Conservation (phyloP, 192 early-diverging fungal genomes). For the Lobulomyces angularis region DNA sequence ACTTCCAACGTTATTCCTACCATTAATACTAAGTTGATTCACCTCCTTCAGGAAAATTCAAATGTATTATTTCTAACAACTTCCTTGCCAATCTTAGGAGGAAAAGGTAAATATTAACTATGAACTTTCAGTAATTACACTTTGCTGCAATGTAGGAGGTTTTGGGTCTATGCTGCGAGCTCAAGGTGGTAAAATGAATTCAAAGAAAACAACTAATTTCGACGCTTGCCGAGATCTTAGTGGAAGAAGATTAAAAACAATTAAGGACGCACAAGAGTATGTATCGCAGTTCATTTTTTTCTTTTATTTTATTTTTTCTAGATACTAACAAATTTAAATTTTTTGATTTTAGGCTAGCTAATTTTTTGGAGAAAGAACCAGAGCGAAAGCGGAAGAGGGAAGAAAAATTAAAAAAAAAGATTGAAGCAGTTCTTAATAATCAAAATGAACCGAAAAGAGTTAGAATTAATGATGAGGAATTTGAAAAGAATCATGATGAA, state of each 20-base stretch:
- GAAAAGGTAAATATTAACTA: no score
- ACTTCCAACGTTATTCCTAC: no score
- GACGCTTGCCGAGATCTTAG: slow-evolving; percentile 89
- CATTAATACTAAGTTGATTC: no score
- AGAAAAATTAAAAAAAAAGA: slow-evolving; percentile 57
- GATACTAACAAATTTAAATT: slow-evolving; percentile 5
- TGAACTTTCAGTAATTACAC: no score
- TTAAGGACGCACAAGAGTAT: slow-evolving; percentile 81
- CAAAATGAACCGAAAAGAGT: slow-evolving; percentile 49
- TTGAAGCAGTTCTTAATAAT: slow-evolving; percentile 62
- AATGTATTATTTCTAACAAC: no score
- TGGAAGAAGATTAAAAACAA: slow-evolving; percentile 73
- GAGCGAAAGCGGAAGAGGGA: slow-evolving; percentile 50
- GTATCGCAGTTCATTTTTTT: slow-evolving; percentile 8
- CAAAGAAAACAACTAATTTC: slow-evolving; percentile 79
- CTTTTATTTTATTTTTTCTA: slow-evolving; percentile 1
- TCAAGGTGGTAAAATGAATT: slow-evolving; percentile 78
- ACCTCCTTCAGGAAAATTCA: no score
- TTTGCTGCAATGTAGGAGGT: no score
- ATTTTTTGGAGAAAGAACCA: slow-evolving; percentile 54
- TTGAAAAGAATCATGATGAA: slow-evolving; percentile 51
- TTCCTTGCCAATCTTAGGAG: no score
- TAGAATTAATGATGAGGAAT: slow-evolving; percentile 75
- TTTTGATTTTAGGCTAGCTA: slow-evolving; percentile 38
- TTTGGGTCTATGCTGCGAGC: slow-evolving; percentile 91